Evolutionary conservation across 1,139 yeast species (phyloP), one percentile per base, ranked within the genome.

Genomic region (Debaryomycetaceae sp.): DNA sequence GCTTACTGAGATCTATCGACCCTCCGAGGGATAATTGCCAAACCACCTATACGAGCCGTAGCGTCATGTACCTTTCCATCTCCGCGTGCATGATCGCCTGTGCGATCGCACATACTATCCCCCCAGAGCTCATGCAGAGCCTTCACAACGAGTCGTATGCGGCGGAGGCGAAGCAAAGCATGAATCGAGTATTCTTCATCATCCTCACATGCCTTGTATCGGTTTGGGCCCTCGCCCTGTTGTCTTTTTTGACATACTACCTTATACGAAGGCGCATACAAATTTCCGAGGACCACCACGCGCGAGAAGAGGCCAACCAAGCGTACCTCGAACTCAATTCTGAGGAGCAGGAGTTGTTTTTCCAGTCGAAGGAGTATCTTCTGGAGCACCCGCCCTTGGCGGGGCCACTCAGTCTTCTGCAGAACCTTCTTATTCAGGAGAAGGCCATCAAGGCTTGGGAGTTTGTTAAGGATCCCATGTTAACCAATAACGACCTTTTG

Each of bases 401-500:
- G 39, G 62, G 62, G 24, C 62, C 58, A 30, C 53, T 61, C 43
- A 58, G 75, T 32, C 62, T 55, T 35, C 71, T 68, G 30, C 83
- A 66, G 52, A 65, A 58, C 54, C 69, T 72, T 57, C 65, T 65
- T 17, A 85, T 91, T 21, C 95, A 86, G 48, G 98, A 93, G 47
- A 88, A 85, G 54, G 99, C 96, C 0, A 81, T 93, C 1, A 64
- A 74, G 18, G 98, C 98, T 0, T 91, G 94, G 93, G 94, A 86
- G 48, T 91, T 93, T 51, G 74, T 73, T 37, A 85, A 85, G 27
- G 89, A 86, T 48, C 50, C 64, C 11, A 76, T 72, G 60, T 59
- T 76, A 37, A 76, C 74, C 30, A 73, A 65, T 47, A 78, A 71
- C 54, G 83, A 72, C 45, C 56, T 82, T 14, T 48, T 74, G 37